Conservation (phyloP, 2,329 filamentous ascomycete genomes). For the Diaporthe citri region DNA sequence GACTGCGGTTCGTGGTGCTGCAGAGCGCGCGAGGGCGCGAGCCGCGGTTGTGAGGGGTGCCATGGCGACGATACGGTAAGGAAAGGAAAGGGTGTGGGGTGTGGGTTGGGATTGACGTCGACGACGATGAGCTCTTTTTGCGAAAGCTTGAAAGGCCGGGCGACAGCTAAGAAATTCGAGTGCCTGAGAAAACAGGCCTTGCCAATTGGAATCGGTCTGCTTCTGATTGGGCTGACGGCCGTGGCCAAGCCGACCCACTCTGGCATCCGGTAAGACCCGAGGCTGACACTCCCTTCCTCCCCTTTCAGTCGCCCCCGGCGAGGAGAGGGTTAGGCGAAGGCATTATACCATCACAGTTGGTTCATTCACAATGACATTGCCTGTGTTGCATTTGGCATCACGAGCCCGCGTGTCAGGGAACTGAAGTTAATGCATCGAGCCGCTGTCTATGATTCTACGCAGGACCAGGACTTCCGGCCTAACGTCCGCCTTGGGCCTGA, state of each 20-base stretch:
- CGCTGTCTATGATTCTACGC: conserved; percentile 52
- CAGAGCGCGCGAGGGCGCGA: conserved; percentile 74
- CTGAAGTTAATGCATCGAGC: conserved; percentile 61
- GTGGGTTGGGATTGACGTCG: conserved; percentile 45
- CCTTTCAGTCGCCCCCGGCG: background rate
- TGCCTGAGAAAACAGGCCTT: conserved; percentile 40
- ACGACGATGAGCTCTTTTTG: conserved; percentile 63
- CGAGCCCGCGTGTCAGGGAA: conserved; percentile 64
- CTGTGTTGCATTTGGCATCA: conserved; percentile 71
- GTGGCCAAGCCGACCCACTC: conserved; percentile 21
- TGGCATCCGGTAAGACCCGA: conserved; percentile 32
- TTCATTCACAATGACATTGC: conserved; percentile 48
- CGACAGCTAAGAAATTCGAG: conserved; percentile 40
- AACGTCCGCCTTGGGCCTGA: too few species aligned
- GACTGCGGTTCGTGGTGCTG: conserved; percentile 51
- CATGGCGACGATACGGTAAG: conserved; percentile 60
- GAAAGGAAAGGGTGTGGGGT: conserved; percentile 46
- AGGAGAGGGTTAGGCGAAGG: background rate
- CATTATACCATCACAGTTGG: too few species aligned
- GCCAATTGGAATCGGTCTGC: conserved; percentile 38
- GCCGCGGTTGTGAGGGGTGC: conserved; percentile 77
- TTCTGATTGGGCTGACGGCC: conserved; percentile 37
- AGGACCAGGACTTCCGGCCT: conserved; percentile 46
- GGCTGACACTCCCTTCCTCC: background rate
- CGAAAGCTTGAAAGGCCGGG: conserved; percentile 46